Base-by-base conservation (phyloP, 306 rosid species). In the Dryas drummondii region DNA sequence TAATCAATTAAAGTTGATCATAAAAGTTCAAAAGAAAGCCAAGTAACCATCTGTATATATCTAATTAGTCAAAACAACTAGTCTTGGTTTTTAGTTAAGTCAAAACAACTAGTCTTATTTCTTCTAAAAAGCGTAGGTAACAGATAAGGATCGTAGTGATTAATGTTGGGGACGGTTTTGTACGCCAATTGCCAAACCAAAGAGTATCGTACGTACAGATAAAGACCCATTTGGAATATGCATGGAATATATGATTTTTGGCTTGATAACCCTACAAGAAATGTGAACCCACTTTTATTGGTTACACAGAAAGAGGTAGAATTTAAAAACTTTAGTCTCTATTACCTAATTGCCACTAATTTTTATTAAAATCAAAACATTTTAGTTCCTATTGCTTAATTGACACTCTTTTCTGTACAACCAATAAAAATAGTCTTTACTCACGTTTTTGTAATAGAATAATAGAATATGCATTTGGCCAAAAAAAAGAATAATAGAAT, bases 41-140 rank as follows among this genome's bases (percentile, higher is more conserved):
- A 9, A 58, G 27, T 46, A 19, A 17, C 17, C 11, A 44, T n/a
- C 14, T 45, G 71, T 47, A 67, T 27, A 19, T 32, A 32, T 32
- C 37, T 32, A 32, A 32, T 32, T 32, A 32, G 37, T 32, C 37
- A 32, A 32, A 32, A 32, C 37, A 32, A 32, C 37, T 32, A 32
- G 37, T 32, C 37, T 32, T 32, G 37, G 37, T 32, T 32, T 32
- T 32, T 32, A 1, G 37, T 1, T 32, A 14, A 5, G 71, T 67
- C 45, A 67, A 67, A 68, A 49, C 72, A 68, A 49, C 59, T 58
- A 14, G 71, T 66, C 71, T 4, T 9, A n/a, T 56, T 57, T 22
- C 11, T 19, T 22, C 10, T 57, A n/a, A 19, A 47, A 66, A 4
- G 5, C 41, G 44, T 9, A 54, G 58, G 58, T 16, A 7, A 53